These are phyloP conservation scores for Chalciporus sphaerocephalus DNA, from an alignment of 768 basidiomycete genomes.

Conservation along the genomic window DNA sequence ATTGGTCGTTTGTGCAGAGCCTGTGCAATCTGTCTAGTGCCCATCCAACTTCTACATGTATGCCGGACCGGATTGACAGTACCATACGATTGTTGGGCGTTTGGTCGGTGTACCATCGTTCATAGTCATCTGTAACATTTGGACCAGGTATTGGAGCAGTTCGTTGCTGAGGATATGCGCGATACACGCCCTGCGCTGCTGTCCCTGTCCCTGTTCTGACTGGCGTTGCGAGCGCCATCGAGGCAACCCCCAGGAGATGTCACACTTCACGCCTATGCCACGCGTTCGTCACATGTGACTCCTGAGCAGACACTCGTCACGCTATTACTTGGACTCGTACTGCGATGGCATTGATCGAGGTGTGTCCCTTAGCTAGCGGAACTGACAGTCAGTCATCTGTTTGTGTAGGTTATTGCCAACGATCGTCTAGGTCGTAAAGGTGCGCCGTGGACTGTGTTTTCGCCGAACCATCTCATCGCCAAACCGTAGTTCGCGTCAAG, in stretches of 20 bases:
- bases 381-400: constrained; percentile 1
- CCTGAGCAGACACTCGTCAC: constrained; percentile 10
- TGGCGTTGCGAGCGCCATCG: constrained; percentile 31
- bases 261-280: constrained; percentile 21
- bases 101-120: constrained; percentile 84
- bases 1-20: constrained; percentile 74
- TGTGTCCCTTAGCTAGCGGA: constrained; percentile 16
- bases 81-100: constrained; percentile 82
- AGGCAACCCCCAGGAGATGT: background rate
- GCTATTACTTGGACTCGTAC: background rate
- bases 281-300: constrained; percentile 20
- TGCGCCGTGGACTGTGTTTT: constrained; percentile 23
- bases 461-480: constrained; percentile 4
- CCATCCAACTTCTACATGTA: constrained; percentile 82
- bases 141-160: constrained; percentile 28
- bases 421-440: constrained; percentile 95
- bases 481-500: constrained; percentile 80
- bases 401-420: constrained; percentile 81
- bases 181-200: constrained; percentile 19
- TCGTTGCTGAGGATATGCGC: constrained; percentile 22
- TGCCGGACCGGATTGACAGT: constrained; percentile 81
- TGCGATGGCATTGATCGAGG: constrained; percentile 55
- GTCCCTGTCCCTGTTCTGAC: constrained; percentile 22
- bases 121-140: constrained; percentile 68
- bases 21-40: constrained; percentile 83